Conservation (phyloP, 1,284 basidiomycete genomes). For the Leucoagaricus sp. region DNA sequence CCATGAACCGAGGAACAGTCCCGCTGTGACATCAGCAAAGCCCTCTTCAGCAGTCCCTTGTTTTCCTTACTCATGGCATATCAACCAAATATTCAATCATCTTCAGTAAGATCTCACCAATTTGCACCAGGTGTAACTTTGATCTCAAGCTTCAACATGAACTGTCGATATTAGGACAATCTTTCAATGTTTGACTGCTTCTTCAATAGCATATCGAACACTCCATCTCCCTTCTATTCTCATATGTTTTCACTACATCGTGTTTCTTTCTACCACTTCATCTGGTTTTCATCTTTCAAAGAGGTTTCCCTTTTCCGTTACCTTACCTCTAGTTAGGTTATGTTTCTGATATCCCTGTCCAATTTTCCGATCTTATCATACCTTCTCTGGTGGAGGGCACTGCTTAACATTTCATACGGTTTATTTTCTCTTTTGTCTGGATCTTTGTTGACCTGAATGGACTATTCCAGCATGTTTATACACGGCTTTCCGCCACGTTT, state of each 20-base stretch:
- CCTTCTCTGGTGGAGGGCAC: slow-evolving; percentile 3
- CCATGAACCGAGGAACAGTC: not conserved
- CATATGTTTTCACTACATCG: slow-evolving; percentile 10
- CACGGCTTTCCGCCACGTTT: not conserved
- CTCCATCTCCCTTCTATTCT: slow-evolving; percentile 6
- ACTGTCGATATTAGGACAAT: slow-evolving; percentile 10
- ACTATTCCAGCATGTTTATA: slow-evolving; percentile 5
- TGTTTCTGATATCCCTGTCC: not conserved
- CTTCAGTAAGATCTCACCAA: slow-evolving; percentile 10
- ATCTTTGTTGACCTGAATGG: slow-evolving; percentile 1
- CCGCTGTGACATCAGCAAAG: slow-evolving; percentile 12
- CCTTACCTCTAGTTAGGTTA: slow-evolving; percentile 9
- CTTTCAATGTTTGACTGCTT: slow-evolving; percentile 8
- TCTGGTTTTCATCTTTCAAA: slow-evolving; percentile 12
- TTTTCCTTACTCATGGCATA: slow-evolving; percentile 3
- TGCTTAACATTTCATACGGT: not conserved
- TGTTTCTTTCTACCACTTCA: not conserved
- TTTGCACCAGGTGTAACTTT: slow-evolving; percentile 12
- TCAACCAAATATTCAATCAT: slow-evolving; percentile 3
- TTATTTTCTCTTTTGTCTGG: not conserved
- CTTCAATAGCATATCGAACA: slow-evolving; percentile 15
- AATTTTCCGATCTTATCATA: not conserved
- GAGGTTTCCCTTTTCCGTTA: not conserved
- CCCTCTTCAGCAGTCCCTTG: not conserved
- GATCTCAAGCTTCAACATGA: slow-evolving; percentile 5